Conservation (phyloP, 1,284 basidiomycete genomes). For the Cutaneotrichosporon sp. region DNA sequence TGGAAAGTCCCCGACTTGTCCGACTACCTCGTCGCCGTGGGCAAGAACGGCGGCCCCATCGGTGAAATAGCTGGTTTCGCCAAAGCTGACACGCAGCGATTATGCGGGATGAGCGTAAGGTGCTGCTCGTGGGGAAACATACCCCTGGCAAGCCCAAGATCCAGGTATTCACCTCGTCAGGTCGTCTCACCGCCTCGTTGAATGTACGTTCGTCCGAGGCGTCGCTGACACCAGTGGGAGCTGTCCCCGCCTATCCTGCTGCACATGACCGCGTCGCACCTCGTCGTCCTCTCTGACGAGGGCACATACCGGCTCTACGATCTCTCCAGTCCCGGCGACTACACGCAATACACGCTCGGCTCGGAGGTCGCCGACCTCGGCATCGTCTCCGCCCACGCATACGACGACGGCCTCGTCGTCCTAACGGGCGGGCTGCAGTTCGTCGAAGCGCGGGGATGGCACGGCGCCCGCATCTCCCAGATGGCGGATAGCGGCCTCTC, state of each 20-base stretch:
- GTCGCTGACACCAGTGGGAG: slow-evolving; percentile 36
- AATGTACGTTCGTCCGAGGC: slow-evolving; percentile 21
- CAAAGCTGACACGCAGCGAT: slow-evolving; percentile 57
- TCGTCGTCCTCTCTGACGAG: slow-evolving; percentile 85
- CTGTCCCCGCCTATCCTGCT: slow-evolving; percentile 36
- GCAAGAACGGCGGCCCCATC: slow-evolving; percentile 80
- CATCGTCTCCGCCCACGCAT: slow-evolving; percentile 75
- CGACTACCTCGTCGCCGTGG: slow-evolving; percentile 76
- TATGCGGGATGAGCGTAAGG: slow-evolving; percentile 76
- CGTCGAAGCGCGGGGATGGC: slow-evolving; percentile 80
- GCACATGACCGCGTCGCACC: slow-evolving; percentile 55
- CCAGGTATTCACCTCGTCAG: slow-evolving; percentile 52
- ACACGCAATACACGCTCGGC: slow-evolving; percentile 78
- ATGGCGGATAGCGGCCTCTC: slow-evolving; percentile 64
- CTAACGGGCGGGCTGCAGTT: slow-evolving; percentile 70
- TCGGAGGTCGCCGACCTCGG: slow-evolving; percentile 78
- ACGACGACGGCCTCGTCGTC: slow-evolving; percentile 81
- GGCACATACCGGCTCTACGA: slow-evolving; percentile 87
- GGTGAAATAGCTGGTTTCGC: slow-evolving; percentile 52
- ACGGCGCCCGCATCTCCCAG: slow-evolving; percentile 61
- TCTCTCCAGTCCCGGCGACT: slow-evolving; percentile 65
- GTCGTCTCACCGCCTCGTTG: slow-evolving; percentile 49
- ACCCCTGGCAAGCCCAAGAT: slow-evolving; percentile 62
- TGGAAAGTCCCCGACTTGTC: slow-evolving; percentile 74
- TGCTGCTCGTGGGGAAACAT: slow-evolving; percentile 67